Evolutionary conservation across 1,284 basidiomycete species (phyloP), one percentile per base, ranked within the genome.

Genomic region (Ustilago trichophora): DNA sequence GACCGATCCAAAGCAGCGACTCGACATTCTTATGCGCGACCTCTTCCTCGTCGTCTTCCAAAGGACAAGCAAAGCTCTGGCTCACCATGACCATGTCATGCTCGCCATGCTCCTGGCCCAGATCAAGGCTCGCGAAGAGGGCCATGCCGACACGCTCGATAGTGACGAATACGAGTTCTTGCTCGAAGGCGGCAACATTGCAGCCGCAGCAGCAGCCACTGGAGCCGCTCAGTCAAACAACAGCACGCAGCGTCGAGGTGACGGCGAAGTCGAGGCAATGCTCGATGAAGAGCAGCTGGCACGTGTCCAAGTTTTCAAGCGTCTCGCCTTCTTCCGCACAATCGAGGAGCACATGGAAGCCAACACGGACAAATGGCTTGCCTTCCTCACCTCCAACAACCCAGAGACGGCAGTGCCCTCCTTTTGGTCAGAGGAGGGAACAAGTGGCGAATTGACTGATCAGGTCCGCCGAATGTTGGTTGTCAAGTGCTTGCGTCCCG

Each of bases 61-160:
- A 81, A 87, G 96, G 43, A 94, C 95, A 0, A 92, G 93, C 16
- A 88, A 94, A 29, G 91, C 94, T 1, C 84, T 99, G 25, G 86
- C 98, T 21, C 91, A 98, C 81, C 87, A 89, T 16, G 96, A 99
- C 78, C 90, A 95, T 70, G 86, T 96, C 56, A 90, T 96, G 85
- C 87, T 98, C 22, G 93, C 92, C 0, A 88, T 95, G 18, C 87
- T 93, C 18, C 86, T 99, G 16, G 91, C 92, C 0, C 93, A 95
- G 80, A 89, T 97, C 69, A 93, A 94, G 81, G 82, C 94, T 15
- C 88, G 91, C 43, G 76, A 78, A 34, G 67, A 74, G 18, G 72
- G 59, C 9, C 70, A 68, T 10, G 62, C 64, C 6, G 72, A 74
- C 9, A 89, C 89, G 6, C 80, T 87, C 7, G 90, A 91, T 72